Percentiles rank a stretch among this genome's conserved stretches.
Evolutionary conservation across 257 asterid genomes (phyloP).

Genomic region (Nicotiana sylvestris): DNA sequence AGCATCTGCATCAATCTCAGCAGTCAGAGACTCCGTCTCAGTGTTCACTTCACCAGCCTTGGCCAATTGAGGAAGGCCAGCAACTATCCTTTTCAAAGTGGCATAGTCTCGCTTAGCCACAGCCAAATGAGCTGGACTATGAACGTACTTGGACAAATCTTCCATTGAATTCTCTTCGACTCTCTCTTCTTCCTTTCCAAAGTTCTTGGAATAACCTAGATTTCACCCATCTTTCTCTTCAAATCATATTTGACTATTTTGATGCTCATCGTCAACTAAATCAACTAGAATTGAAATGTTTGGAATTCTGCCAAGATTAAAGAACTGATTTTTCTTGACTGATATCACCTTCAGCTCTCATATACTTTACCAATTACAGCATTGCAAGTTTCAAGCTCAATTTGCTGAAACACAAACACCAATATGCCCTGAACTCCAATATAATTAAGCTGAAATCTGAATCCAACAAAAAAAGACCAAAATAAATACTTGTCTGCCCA

Average conservation of each 20-base stretch:
- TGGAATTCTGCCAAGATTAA: constrained; percentile 24
- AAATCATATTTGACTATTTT: background rate
- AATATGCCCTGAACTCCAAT: constrained; percentile 20
- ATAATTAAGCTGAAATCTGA: constrained; percentile 22
- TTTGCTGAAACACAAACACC: constrained; percentile 13
- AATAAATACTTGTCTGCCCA: background rate
- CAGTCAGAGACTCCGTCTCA: constrained; percentile 78
- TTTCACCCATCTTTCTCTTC: constrained; percentile 20
- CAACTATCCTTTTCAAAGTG: constrained; percentile 57
- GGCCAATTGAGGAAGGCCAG: constrained; percentile 68
- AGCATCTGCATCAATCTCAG: constrained; percentile 79
- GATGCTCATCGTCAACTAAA: background rate
- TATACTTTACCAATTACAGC: background rate
- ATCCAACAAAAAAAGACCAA: constrained; percentile 17
- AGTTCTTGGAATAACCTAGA: constrained; percentile 24
- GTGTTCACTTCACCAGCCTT: constrained; percentile 88
- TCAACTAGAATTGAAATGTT: constrained; percentile 4
- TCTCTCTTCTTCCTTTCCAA: constrained; percentile 18
- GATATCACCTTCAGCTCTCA: constrained; percentile 16
- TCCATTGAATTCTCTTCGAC: constrained; percentile 45
- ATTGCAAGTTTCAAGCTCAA: constrained; percentile 21
- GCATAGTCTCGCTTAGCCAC: constrained; percentile 66
- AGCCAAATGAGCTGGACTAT: constrained; percentile 88
- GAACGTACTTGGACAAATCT: constrained; percentile 71
- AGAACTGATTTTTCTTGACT: constrained; percentile 6